Evolutionary conservation across 129 eudicot genomes (phyloP).

Genomic region (Logfia minima): DNA sequence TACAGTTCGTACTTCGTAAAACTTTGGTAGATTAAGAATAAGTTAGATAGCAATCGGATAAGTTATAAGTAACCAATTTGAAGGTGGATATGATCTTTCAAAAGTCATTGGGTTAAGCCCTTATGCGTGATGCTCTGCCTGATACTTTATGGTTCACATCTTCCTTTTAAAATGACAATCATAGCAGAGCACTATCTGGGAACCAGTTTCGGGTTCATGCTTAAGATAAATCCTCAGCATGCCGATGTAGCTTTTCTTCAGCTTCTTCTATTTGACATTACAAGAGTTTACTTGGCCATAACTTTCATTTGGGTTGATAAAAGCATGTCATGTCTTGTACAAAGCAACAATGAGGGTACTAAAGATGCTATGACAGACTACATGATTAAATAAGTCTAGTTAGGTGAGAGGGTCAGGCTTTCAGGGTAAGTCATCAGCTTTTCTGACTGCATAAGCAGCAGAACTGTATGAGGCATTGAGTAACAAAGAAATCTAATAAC

Average conservation of each 20-base stretch:
- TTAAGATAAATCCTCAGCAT: not conserved
- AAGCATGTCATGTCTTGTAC: not conserved
- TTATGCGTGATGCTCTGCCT: not conserved
- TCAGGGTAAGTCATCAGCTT: not conserved
- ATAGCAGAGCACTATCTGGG: not conserved
- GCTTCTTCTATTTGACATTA: not conserved
- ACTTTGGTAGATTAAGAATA: not conserved
- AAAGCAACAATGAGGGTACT: not conserved
- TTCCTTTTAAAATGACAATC: not conserved
- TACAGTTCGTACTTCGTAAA: no score
- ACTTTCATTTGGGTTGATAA: not conserved
- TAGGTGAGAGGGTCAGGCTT: not conserved
- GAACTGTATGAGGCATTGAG: not conserved
- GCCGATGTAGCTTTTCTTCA: not conserved
- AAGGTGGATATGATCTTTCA: conserved; percentile 6
- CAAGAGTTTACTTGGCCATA: not conserved
- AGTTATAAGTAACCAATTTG: conserved; percentile 14
- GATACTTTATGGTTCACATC: conserved; percentile 7
- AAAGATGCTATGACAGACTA: not conserved
- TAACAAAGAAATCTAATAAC: not conserved
- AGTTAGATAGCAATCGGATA: not conserved
- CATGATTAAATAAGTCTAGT: not conserved
- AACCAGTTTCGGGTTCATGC: not conserved
- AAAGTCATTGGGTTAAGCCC: not conserved
- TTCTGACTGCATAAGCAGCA: not conserved